phyloP scores from a whole-genome alignment of 352 stramenopile genomes.

The Globisporangium viniferum region DNA sequence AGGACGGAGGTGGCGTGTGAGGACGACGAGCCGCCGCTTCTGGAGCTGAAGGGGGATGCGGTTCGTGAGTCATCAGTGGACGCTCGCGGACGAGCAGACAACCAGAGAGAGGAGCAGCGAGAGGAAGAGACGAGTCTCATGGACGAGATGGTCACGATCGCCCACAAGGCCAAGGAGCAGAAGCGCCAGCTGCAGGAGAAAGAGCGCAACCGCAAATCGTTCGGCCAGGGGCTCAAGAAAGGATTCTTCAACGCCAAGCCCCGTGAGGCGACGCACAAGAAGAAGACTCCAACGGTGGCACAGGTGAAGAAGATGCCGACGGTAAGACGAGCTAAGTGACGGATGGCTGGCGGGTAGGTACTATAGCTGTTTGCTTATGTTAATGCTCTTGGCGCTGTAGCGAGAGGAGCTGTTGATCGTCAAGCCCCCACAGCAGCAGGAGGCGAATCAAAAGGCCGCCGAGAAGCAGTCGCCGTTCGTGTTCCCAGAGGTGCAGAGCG shows the following conservation, averaged over 20 bases:
- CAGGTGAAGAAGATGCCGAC: not conserved
- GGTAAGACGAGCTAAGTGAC: conserved; percentile 9
- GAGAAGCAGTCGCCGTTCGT: conserved; percentile 31
- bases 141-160: conserved; percentile 69
- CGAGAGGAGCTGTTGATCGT: conserved; percentile 37
- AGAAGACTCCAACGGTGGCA: not conserved
- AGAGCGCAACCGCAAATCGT: conserved; percentile 40
- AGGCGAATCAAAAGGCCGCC: not conserved
- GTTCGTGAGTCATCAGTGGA: not conserved
- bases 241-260: conserved; percentile 55
- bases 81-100: conserved; percentile 12
- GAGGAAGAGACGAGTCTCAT: conserved; percentile 41
- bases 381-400: conserved; percentile 16
- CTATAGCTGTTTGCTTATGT: not conserved
- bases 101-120: conserved; percentile 18
- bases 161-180: conserved; percentile 46
- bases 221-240: conserved; percentile 67
- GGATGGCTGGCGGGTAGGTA: not conserved
- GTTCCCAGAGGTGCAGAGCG: conserved; percentile 75
- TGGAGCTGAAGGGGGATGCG: conserved; percentile 28
- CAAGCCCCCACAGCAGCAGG: conserved; percentile 8
- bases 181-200: conserved; percentile 45
- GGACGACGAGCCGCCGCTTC: conserved; percentile 49
- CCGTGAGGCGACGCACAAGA: no score
- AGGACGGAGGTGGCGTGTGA: conserved; percentile 17